Evolutionary conservation across 129 eudicot genomes (phyloP).

Genomic region (Ambrosia trifida): DNA sequence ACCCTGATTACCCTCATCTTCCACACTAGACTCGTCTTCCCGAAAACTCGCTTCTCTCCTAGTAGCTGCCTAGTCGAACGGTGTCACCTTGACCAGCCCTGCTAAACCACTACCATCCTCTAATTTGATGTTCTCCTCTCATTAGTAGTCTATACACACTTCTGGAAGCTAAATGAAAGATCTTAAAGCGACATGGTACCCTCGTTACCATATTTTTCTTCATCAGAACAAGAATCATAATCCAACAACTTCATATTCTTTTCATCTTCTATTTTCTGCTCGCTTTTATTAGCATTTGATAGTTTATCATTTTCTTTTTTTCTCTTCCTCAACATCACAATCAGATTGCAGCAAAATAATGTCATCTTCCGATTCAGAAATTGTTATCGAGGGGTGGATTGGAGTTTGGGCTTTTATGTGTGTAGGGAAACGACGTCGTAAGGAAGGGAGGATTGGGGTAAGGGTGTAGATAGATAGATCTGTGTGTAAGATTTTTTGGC

Average conservation of each 20-base stretch:
- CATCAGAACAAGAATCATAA: slow-evolving; percentile 28
- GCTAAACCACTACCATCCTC: slow-evolving; percentile 24
- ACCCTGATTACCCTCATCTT: no score
- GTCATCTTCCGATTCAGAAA: slow-evolving; percentile 35
- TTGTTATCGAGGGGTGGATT: slow-evolving; percentile 6
- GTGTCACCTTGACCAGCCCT: slow-evolving; percentile 45
- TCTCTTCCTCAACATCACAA: slow-evolving; percentile 34
- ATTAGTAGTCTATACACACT: slow-evolving; percentile 50
- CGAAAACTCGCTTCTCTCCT: slow-evolving; percentile 59
- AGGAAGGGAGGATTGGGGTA: slow-evolving; percentile 12
- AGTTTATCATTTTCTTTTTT: slow-evolving; percentile 21
- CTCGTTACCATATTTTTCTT: slow-evolving; percentile 47
- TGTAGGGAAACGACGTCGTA: background rate
- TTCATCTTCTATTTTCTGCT: slow-evolving; percentile 38
- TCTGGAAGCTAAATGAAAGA: slow-evolving; percentile 81
- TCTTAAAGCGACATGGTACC: slow-evolving; percentile 65
- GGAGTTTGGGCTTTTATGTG: slow-evolving; percentile 40
- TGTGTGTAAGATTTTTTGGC: slow-evolving; percentile 24
- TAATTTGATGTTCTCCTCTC: slow-evolving; percentile 27
- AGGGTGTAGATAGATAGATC: slow-evolving; percentile 32
- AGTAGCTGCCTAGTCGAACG: slow-evolving; percentile 85
- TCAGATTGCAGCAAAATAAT: slow-evolving; percentile 42
- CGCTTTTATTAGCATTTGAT: slow-evolving; percentile 30
- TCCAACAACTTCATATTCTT: slow-evolving; percentile 37
- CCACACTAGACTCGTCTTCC: slow-evolving; percentile 34